These are phyloP conservation scores for Rosa chinensis DNA, from an alignment of 306 rosid genomes.

Conservation along the genomic window DNA sequence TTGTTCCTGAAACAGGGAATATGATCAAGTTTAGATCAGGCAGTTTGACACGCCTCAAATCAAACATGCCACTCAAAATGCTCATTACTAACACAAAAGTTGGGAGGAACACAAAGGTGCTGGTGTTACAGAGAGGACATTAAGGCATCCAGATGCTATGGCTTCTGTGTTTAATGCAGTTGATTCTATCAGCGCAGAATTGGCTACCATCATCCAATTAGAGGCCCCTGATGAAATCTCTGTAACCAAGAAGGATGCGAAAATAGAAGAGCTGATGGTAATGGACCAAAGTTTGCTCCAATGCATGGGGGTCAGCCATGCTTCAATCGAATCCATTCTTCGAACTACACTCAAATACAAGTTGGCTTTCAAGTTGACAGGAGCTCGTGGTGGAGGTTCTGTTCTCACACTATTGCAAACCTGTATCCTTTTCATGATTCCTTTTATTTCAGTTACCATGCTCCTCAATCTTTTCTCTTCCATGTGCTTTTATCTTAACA, in stretches of 20 bases:
- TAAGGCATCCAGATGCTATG: constrained; percentile 85
- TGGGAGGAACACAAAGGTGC: constrained; percentile 93
- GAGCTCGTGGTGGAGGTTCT: constrained; percentile 99
- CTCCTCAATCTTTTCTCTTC: neutral
- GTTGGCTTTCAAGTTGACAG: constrained; percentile 85
- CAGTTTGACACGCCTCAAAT: constrained; percentile 50
- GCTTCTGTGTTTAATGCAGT: constrained; percentile 76
- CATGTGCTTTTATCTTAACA: neutral
- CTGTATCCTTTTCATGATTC: constrained; percentile 62
- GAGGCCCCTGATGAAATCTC: constrained; percentile 52
- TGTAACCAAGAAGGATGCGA: constrained; percentile 67
- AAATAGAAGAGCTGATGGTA: constrained; percentile 82
- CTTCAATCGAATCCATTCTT: constrained; percentile 82
- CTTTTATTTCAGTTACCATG: constrained; percentile 6
- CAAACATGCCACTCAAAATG: constrained; percentile 73
- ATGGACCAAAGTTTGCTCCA: constrained; percentile 98
- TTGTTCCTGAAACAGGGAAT: constrained; percentile 61
- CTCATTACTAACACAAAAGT: constrained; percentile 92
- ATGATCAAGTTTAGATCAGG: constrained; percentile 89
- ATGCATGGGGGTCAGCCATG: constrained; percentile 90
- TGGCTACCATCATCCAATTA: constrained; percentile 65
- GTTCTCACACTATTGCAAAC: constrained; percentile 90
- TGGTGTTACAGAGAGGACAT: constrained; percentile 81
- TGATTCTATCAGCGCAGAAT: constrained; percentile 80
- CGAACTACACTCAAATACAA: constrained; percentile 79